Percentiles rank a stretch among this genome's conserved stretches.
Evolutionary conservation across 805 yeast genomes (phyloP).

Genomic region (Lipomyces starkeyi): DNA sequence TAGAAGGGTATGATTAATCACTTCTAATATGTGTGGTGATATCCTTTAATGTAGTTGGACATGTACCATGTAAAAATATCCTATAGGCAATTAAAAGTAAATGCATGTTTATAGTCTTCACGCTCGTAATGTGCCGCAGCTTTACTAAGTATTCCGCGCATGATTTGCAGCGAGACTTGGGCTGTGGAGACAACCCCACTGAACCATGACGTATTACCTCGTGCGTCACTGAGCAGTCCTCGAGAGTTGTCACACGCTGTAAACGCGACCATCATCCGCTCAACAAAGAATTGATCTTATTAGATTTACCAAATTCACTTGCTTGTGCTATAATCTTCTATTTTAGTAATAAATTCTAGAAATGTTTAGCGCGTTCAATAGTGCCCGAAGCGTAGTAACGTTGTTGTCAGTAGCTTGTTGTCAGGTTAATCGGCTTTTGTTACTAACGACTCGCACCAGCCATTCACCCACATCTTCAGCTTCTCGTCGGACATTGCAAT

Average conservation of each 20-base stretch:
- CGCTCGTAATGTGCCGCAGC: not conserved
- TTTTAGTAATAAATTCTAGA: not conserved
- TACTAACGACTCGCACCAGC: constrained; percentile 10
- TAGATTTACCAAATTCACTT: not conserved
- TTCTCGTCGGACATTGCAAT: constrained; percentile 27
- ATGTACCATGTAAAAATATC: constrained; percentile 17
- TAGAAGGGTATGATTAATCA: not conserved
- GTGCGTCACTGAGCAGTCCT: too few relatives aligned
- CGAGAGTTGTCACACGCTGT: too few relatives aligned
- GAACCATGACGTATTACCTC: too few relatives aligned
- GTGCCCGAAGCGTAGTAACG: constrained; percentile 31
- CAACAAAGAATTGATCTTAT: too few relatives aligned
- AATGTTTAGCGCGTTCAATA: constrained; percentile 35
- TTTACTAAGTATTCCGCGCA: not conserved
- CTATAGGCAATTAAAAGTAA: constrained; percentile 19
- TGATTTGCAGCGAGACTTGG: constrained; percentile 3
- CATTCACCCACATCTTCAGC: constrained; percentile 37
- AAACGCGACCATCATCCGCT: too few relatives aligned
- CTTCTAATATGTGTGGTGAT: not conserved
- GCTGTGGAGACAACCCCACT: too few relatives aligned
- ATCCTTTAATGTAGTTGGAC: constrained; percentile 6
- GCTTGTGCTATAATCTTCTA: not conserved
- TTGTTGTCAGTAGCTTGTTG: constrained; percentile 23
- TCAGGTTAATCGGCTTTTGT: not conserved
- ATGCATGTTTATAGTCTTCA: constrained; percentile 5